phyloP scores from a whole-genome alignment of 345 rosid species.

The Acer negundo region DNA sequence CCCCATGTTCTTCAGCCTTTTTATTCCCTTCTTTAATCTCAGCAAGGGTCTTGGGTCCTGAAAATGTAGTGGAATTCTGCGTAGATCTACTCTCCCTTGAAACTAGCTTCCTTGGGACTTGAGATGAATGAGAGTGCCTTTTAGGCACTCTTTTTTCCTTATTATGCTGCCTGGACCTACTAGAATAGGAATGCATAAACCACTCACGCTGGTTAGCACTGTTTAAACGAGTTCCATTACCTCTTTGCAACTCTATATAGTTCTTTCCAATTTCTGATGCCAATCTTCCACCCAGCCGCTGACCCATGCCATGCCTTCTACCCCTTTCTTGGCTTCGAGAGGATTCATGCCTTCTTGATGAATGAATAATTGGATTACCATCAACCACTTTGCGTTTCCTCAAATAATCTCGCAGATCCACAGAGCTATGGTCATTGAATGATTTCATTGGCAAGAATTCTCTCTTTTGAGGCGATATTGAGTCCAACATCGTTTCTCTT shows the following conservation, averaged over 20 bases:
- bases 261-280: slow-evolving; percentile 33
- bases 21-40: slow-evolving; percentile 56
- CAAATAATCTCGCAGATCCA: slow-evolving; percentile 47
- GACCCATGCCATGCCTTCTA: slow-evolving; percentile 23
- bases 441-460: slow-evolving; percentile 27
- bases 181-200: slow-evolving; percentile 22
- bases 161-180: slow-evolving; percentile 22
- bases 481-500: slow-evolving; percentile 30
- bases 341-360: slow-evolving; percentile 33
- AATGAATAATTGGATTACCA: slow-evolving; percentile 15
- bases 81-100: slow-evolving; percentile 31
- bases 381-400: slow-evolving; percentile 30
- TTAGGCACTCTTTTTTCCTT: slow-evolving; percentile 28
- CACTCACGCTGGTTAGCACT: slow-evolving; percentile 24
- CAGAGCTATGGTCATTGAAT: slow-evolving; percentile 10
- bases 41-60: slow-evolving; percentile 56
- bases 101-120: slow-evolving; percentile 28
- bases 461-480: slow-evolving; percentile 34
- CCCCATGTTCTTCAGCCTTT: slow-evolving; percentile 26
- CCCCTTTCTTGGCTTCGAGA: slow-evolving; percentile 27
- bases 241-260: slow-evolving; percentile 23
- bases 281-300: slow-evolving; percentile 31
- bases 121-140: slow-evolving; percentile 25
- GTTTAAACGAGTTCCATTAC: slow-evolving; percentile 24
- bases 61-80: slow-evolving; percentile 33